phyloP scores from a whole-genome alignment of 2,329 filamentous ascomycete species.

The Colletotrichum agaves region DNA sequence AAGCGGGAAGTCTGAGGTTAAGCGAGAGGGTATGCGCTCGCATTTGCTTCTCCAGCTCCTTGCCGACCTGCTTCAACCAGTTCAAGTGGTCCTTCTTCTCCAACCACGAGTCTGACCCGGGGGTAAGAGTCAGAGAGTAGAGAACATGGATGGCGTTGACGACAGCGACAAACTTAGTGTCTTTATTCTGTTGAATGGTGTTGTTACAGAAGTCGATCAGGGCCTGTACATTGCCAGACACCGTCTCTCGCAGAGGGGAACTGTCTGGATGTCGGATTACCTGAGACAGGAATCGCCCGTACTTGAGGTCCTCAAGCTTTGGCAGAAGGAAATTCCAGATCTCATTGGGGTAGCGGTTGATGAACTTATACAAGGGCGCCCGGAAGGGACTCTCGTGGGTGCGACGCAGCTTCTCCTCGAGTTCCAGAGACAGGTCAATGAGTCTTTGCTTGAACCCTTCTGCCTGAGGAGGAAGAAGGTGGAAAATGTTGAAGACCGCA shows the following conservation, averaged over 20 bases:
- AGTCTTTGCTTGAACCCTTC: constrained; percentile 91
- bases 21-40: constrained; percentile 76
- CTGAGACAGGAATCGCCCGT: constrained; percentile 91
- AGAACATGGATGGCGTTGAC: constrained; percentile 91
- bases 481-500: constrained; percentile 96
- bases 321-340: constrained; percentile 83
- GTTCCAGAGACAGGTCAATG: constrained; percentile 87
- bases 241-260: constrained; percentile 76
- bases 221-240: constrained; percentile 77
- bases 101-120: constrained; percentile 76
- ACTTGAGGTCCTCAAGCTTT: constrained; percentile 84
- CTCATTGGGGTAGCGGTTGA: constrained; percentile 92
- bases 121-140: constrained; percentile 78
- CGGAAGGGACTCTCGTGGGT: constrained; percentile 94
- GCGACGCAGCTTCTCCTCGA: constrained; percentile 85
- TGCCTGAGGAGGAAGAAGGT: constrained; percentile 90
- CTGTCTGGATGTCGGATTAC: constrained; percentile 82
- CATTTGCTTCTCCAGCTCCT: constrained; percentile 81
- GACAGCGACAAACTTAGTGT: constrained; percentile 74
- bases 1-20: constrained; percentile 81
- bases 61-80: constrained; percentile 75
- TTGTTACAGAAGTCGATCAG: constrained; percentile 77
- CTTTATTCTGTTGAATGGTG: constrained; percentile 71
- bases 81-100: constrained; percentile 69
- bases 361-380: constrained; percentile 87